These are phyloP conservation scores for Malania oleifera DNA, from an alignment of 164 flowering plant genomes.

Conservation along the genomic window DNA sequence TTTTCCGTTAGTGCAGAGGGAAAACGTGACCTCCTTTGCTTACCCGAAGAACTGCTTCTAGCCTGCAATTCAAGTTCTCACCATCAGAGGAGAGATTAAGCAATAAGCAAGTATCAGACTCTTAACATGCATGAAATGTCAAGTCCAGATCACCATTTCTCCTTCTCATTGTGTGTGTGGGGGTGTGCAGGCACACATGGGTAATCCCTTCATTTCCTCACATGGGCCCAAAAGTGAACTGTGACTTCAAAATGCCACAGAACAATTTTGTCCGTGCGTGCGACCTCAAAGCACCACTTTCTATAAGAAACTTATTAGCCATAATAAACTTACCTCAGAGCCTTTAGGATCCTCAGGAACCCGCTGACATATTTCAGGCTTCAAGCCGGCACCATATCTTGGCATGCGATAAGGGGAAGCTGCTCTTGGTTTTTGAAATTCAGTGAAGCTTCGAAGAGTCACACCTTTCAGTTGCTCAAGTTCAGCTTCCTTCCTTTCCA, in stretches of 20 bases:
- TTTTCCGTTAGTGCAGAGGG: slow-evolving; percentile 47
- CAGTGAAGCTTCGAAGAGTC: slow-evolving; percentile 22
- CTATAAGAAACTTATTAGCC: not conserved
- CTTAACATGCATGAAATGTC: no score
- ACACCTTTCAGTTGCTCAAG: slow-evolving; percentile 48
- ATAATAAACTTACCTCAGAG: slow-evolving; percentile 42
- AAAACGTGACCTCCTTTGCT: slow-evolving; percentile 58
- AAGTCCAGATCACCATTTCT: no score
- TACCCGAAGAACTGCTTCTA: slow-evolving; percentile 76
- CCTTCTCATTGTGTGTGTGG: no score
- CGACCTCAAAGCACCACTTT: not conserved
- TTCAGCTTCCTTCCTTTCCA: slow-evolving; percentile 76
- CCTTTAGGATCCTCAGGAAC: slow-evolving; percentile 36
- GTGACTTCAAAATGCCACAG: no score
- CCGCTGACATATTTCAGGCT: slow-evolving; percentile 39
- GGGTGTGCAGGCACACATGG: no score
- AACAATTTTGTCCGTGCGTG: not conserved
- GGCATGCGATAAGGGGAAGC: slow-evolving; percentile 58
- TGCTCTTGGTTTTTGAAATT: slow-evolving; percentile 36
- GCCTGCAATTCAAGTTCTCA: slow-evolving; percentile 31
- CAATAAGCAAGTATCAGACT: not conserved
- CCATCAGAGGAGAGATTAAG: not conserved
- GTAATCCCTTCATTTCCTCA: no score
- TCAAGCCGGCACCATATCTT: slow-evolving; percentile 35
- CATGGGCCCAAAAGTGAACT: no score